Evolutionary conservation across 495 filamentous ascomycete species (phyloP), one percentile per base, ranked within the genome.

Genomic region (Pseudoneurospora amorphoporcata): DNA sequence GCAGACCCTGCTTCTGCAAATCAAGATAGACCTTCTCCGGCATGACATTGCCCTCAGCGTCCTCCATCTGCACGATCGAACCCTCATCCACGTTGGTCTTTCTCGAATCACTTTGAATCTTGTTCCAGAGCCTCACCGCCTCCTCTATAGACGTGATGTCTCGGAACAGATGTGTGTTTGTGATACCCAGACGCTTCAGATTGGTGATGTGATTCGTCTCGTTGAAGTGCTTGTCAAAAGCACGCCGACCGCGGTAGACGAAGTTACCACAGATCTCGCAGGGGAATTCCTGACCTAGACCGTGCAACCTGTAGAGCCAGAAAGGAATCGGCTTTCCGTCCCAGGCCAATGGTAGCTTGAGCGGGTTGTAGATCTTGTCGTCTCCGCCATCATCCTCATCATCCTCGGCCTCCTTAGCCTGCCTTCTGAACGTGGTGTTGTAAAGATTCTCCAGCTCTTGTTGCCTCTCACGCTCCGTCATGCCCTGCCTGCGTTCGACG

Each of bases 211-310:
- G 95, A 70, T 92, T 84, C 12, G 93, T 90, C 80, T 98, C 95
- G 72, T 93, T 94, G 83, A 99, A 99, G 78, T 99, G 95, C 85
- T 98, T 99, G 78, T 99, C 95, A 72, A 97, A 99, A 2, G 94
- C 95, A 23, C 95, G 88, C 53, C 95, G 88, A 19, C 95, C 95
- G 89, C 96, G 97, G 83, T 99, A 99, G 68, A 98, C 94, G 78
- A 92, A 97, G 81, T 98, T 98, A 68, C 95, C 95, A 79, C 96
- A 99, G 53, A 99, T 92, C 77, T 98, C 95, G 83, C 95, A 99
- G 4, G 90, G 87, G 75, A 97, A 97, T 76, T 99, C 95, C 42
- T 97, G 94, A 9, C 95, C 95, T 9, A 99, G 86, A 14, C 95
- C 95, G 78, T 99, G 95, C 17, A 99, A 85, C 77, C 97, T 95